A percentile compares a stretch with the other conserved stretches of the same genome.
These are phyloP conservation scores for Aquanectria penicillioides DNA, from an alignment of 2,329 filamentous ascomycete genomes.

Conservation along the genomic window DNA sequence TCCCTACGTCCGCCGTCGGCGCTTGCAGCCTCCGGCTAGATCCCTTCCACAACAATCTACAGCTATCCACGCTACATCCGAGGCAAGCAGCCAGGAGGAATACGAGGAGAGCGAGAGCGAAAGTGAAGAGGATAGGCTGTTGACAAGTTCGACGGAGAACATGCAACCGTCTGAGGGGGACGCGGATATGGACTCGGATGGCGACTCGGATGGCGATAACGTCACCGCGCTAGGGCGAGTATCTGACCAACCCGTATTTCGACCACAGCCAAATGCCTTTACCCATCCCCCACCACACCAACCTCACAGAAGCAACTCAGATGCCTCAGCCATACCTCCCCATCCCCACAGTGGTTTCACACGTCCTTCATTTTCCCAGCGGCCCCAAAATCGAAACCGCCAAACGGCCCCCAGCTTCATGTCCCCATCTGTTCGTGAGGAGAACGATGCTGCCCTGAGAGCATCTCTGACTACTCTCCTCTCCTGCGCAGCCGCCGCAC, in stretches of 20 bases:
- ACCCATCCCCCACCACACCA: constrained; percentile 77
- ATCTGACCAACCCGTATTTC: constrained; percentile 70
- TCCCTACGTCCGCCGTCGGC: constrained; percentile 70
- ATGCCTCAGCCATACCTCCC: constrained; percentile 58
- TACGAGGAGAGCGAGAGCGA: constrained; percentile 93
- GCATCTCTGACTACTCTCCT: constrained; percentile 94
- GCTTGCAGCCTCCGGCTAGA: constrained; percentile 47
- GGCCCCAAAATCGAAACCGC: constrained; percentile 58
- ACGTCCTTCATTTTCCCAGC: constrained; percentile 59
- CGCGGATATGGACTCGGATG: constrained; percentile 57
- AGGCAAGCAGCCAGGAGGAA: constrained; percentile 87
- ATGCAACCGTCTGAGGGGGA: constrained; percentile 51
- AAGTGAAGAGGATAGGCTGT: constrained; percentile 80
- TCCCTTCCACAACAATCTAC: constrained; percentile 53
- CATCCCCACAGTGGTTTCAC: constrained; percentile 62
- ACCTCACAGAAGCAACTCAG: constrained; percentile 60
- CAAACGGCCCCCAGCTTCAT: constrained; percentile 69
- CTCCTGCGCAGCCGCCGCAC: constrained; percentile 91
- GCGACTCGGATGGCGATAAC: constrained; percentile 73
- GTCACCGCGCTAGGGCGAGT: constrained; percentile 79
- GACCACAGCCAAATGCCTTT: constrained; percentile 92
- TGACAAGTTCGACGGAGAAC: constrained; percentile 69
- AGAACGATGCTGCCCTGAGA: constrained; percentile 92
- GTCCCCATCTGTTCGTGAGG: constrained; percentile 79
- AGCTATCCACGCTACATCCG: constrained; percentile 53